Conservation (phyloP, 2,329 filamentous ascomycete genomes). For the Fusarium solani-melongenae region DNA sequence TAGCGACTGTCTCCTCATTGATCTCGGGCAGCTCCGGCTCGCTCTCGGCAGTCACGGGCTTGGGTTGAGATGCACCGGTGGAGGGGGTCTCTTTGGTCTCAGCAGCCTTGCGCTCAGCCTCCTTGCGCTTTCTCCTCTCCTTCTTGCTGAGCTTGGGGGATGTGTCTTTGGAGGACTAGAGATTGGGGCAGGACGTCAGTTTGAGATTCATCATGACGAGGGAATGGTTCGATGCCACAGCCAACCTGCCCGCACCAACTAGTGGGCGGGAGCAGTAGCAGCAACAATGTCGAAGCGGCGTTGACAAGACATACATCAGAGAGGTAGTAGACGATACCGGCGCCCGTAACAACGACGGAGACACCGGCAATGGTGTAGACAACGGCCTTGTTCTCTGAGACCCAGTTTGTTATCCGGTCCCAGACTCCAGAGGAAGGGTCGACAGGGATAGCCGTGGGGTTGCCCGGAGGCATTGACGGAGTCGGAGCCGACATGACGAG, state of each 20-base stretch:
- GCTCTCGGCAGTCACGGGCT: slow-evolving; percentile 64
- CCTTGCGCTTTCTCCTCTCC: slow-evolving; percentile 88
- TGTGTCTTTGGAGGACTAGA: slow-evolving; percentile 59
- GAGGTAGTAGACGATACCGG: slow-evolving; percentile 93
- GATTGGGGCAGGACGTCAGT: slow-evolving; percentile 24
- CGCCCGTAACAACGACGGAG: slow-evolving; percentile 89
- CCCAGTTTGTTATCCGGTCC: slow-evolving; percentile 92
- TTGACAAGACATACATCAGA: slow-evolving; percentile 59
- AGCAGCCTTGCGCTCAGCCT: slow-evolving; percentile 71
- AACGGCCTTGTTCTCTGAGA: slow-evolving; percentile 92
- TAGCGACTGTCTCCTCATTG: slow-evolving; percentile 65
- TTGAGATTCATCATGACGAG: slow-evolving; percentile 7
- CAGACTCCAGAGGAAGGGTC: slow-evolving; percentile 77
- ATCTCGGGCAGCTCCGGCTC: slow-evolving; percentile 78
- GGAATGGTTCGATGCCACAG: slow-evolving; percentile 34
- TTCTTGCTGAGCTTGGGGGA: slow-evolving; percentile 87
- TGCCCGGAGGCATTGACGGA: slow-evolving; percentile 60
- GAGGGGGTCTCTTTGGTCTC: slow-evolving; percentile 53
- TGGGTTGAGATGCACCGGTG: slow-evolving; percentile 54
- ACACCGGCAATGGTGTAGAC: slow-evolving; percentile 97
- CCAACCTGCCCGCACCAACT: slow-evolving; percentile 2
- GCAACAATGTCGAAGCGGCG: slow-evolving; percentile 3
- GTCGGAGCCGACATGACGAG: slow-evolving; percentile 58
- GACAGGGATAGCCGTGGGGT: slow-evolving; percentile 59
- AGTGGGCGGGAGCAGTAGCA: slow-evolving; percentile 7